These are phyloP conservation scores for Trametes maxima DNA, from an alignment of 768 basidiomycete species.

Conservation along the genomic window DNA sequence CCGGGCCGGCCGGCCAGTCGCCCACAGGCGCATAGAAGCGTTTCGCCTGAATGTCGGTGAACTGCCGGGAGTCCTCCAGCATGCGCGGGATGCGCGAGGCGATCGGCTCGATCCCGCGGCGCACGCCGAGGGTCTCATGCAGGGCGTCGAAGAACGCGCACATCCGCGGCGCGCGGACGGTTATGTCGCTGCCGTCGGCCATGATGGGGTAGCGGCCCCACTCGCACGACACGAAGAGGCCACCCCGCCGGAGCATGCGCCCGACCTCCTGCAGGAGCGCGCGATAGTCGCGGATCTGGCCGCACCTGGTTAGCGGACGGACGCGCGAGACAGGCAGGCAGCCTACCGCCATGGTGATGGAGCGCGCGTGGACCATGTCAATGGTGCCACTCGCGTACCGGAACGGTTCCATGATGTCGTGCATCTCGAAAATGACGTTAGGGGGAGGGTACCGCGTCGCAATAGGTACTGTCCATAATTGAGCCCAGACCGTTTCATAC, in stretches of 20 bases:
- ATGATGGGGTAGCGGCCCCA: slow-evolving; percentile 50
- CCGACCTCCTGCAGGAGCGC: slow-evolving; percentile 56
- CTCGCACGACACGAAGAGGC: slow-evolving; percentile 69
- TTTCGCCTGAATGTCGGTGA: slow-evolving; percentile 42
- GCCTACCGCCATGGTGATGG: slow-evolving; percentile 60
- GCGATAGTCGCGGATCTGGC: slow-evolving; percentile 58
- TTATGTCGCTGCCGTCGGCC: slow-evolving; percentile 29
- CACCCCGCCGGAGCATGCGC: slow-evolving; percentile 70
- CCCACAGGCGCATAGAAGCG: slow-evolving; percentile 57
- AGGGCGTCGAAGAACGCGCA: slow-evolving; percentile 41
- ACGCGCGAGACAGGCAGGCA: background rate
- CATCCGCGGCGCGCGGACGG: slow-evolving; percentile 26
- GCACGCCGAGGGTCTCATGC: slow-evolving; percentile 37
- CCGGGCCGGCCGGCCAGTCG: slow-evolving; percentile 46
- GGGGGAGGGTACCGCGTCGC: slow-evolving; percentile 59
- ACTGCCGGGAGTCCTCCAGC: slow-evolving; percentile 41
- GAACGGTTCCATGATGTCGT: slow-evolving; percentile 56
- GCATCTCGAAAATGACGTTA: slow-evolving; percentile 69
- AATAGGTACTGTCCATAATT: slow-evolving; percentile 60
- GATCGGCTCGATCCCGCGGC: slow-evolving; percentile 42
- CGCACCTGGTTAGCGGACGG: slow-evolving; percentile 20
- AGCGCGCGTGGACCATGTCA: slow-evolving; percentile 70
- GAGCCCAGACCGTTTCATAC: slow-evolving; percentile 2
- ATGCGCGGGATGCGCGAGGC: slow-evolving; percentile 41
- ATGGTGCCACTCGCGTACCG: slow-evolving; percentile 57